A percentile compares a stretch with the other conserved stretches of the same genome.
These are phyloP conservation scores for Cladophialophora immunda DNA, from an alignment of 2,329 filamentous ascomycete species.

Conservation along the genomic window DNA sequence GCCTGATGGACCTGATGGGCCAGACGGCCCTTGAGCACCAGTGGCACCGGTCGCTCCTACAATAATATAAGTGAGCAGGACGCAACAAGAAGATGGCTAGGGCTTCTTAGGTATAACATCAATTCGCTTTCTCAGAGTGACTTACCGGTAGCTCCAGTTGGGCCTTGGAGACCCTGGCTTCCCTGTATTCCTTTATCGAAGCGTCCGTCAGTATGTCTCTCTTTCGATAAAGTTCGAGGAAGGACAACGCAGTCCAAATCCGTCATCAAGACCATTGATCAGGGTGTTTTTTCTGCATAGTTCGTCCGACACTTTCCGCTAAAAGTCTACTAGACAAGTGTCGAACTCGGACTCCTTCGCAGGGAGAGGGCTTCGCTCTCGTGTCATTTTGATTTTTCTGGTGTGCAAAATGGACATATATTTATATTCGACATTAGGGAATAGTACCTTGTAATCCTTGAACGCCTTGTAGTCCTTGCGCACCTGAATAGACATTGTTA, in stretches of 20 bases:
- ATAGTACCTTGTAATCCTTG: neutral
- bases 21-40: constrained; percentile 8
- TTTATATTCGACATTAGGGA: neutral
- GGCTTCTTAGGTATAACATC: neutral
- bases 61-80: neutral
- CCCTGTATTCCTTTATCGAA: neutral
- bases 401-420: neutral
- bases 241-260: no score
- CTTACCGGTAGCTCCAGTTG: constrained; percentile 11
- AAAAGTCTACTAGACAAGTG: neutral
- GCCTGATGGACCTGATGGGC: neutral
- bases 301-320: neutral
- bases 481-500: neutral
- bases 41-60: neutral
- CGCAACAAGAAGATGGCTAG: neutral
- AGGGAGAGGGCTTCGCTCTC: neutral
- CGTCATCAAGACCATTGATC: no score
- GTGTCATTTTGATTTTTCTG: no score
- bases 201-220: neutral
- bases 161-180: neutral
- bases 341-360: neutral
- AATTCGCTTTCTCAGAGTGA: neutral
- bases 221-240: neutral
- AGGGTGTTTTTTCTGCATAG: no score
- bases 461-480: neutral